Base-by-base conservation (phyloP, 2,329 filamentous ascomycete genomes). In the Ilyonectria robusta region DNA sequence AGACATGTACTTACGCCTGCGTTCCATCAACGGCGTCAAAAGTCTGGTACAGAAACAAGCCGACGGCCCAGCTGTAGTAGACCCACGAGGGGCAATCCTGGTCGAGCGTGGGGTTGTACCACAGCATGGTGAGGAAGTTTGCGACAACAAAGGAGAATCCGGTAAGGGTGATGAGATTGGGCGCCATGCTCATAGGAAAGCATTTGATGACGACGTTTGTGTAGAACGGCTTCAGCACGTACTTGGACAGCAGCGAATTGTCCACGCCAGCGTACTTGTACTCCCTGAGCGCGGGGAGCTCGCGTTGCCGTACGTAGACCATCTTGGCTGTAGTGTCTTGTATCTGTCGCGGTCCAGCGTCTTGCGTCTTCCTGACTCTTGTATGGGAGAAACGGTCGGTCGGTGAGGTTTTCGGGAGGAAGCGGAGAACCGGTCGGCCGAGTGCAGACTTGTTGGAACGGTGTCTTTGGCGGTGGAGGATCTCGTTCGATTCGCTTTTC, bases 151-250 rank as follows among this genome's bases (percentile, higher is more conserved):
- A 98, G 74, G 88, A 86, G 84, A 98, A 98, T 19, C 95, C 95
- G 5, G 92, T 93, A 58, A 98, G 86, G 21, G 95, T 98, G 79
- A 98, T 98, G 84, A 92, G 81, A 81, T 93, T 93, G 67, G 91
- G 91, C 80, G 96, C 96, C 95, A 99, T 98, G 79, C 87, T 93
- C 90, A 97, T 93, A 50, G 96, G 96, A 80, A 99, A 98, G 83
- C 92, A 92, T 70, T 95, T 91, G 84, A 99, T 97, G 77, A 97
- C 95, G 73, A 96, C 87, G 83, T 97, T 92, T 78, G 91, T 97
- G 86, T 98, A 99, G 84, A 98, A 99, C 8, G 96, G 96, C 87
- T 99, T 98, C 77, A 99, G 86, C 72, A 99, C 89, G 84, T 98
- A 98, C 81, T 92, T 93, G 71, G 95, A 98, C 46, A 94, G 87